Conservation (phyloP, 2,329 filamentous ascomycete species). For the Trichoderma harzianum region DNA sequence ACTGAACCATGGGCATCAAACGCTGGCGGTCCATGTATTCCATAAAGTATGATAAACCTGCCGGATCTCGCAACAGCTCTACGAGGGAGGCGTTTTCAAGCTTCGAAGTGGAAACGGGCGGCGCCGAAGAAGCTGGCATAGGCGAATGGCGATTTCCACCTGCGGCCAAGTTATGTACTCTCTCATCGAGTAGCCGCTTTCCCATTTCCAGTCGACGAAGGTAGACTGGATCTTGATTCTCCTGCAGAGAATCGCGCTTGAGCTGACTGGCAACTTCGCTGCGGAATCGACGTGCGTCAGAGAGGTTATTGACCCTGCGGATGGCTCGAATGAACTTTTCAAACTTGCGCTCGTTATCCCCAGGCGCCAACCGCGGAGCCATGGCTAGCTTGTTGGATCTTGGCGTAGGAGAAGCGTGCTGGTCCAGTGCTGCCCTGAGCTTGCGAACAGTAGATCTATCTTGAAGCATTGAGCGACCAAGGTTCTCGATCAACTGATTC, state of each 20-base stretch:
- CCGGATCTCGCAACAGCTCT: constrained; percentile 84
- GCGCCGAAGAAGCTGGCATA: constrained; percentile 24
- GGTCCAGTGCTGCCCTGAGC: constrained; percentile 84
- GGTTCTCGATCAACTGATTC: constrained; percentile 94
- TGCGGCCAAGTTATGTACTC: constrained; percentile 74
- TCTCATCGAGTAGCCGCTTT: constrained; percentile 84
- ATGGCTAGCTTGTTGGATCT: constrained; percentile 60
- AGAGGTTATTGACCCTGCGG: constrained; percentile 82
- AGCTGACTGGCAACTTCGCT: constrained; percentile 91
- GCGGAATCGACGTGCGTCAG: constrained; percentile 86
- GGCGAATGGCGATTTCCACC: constrained; percentile 51
- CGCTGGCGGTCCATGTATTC: constrained; percentile 95
- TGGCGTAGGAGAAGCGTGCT: constrained; percentile 82
- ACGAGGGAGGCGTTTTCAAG: constrained; percentile 73
- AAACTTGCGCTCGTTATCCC: constrained; percentile 87
- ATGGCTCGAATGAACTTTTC: constrained; percentile 92
- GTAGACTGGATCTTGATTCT: constrained; percentile 81
- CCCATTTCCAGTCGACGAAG: constrained; percentile 87
- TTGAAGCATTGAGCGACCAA: constrained; percentile 81
- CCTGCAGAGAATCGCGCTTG: constrained; percentile 74
- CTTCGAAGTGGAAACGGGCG: constrained; percentile 44
- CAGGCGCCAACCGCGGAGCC: constrained; percentile 75
- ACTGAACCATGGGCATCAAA: constrained; percentile 87
- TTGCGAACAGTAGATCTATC: constrained; percentile 93
- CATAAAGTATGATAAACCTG: constrained; percentile 97